Conservation (phyloP, 495 filamentous ascomycete genomes). For the Friedmanniomyces simplex region DNA sequence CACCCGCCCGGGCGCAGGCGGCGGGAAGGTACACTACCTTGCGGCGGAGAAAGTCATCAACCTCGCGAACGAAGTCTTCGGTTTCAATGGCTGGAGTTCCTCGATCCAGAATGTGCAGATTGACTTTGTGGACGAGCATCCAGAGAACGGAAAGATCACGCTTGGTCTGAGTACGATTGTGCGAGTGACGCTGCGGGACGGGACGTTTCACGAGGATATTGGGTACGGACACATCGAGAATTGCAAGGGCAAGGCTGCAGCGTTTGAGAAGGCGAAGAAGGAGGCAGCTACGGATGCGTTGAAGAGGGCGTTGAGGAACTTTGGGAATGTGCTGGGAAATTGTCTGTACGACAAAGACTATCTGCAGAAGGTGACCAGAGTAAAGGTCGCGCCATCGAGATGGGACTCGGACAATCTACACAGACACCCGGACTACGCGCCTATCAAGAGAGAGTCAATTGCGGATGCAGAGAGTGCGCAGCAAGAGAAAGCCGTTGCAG, state of each 20-base stretch:
- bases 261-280: conserved; percentile 97
- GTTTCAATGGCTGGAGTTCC: conserved; percentile 97
- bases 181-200: conserved; percentile 78
- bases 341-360: conserved; percentile 97
- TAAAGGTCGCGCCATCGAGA: conserved; percentile 58
- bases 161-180: conserved; percentile 81
- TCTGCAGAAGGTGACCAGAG: conserved; percentile 66
- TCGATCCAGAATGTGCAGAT: conserved; percentile 79
- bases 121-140: conserved; percentile 72
- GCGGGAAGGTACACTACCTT: conserved; percentile 81
- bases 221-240: conserved; percentile 95
- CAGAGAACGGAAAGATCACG: conserved; percentile 55
- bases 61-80: conserved; percentile 95
- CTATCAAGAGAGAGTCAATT: conserved; percentile 46
- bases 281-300: conserved; percentile 91
- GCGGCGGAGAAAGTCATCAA: conserved; percentile 88
- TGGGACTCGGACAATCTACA: conserved; percentile 70
- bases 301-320: conserved; percentile 80
- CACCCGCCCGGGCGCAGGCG: conserved; percentile 64
- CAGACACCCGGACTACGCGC: conserved; percentile 64
- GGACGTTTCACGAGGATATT: conserved; percentile 93
- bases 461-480: conserved; percentile 21
- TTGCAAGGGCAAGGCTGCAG: conserved; percentile 82
- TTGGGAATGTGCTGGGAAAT: conserved; percentile 93
- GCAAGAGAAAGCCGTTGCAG: conserved; percentile 23